A percentile compares a stretch with the other conserved stretches of the same genome.
phyloP scores from a whole-genome alignment of 768 basidiomycete species.

The Filobasidium wieringae region DNA sequence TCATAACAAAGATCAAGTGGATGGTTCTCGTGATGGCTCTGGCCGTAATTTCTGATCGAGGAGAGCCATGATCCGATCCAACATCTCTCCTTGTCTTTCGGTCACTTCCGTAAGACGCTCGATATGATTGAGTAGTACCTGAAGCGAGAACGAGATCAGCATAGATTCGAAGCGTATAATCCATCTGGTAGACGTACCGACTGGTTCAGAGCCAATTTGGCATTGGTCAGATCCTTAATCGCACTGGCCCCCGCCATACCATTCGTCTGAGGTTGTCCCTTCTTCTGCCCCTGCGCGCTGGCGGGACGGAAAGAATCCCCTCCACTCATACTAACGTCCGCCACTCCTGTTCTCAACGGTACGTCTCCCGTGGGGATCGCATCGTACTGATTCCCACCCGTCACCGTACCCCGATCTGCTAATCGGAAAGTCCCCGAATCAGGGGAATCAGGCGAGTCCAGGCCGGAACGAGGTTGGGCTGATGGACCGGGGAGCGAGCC shows the following conservation, averaged over 20 bases:
- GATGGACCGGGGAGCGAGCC: neutral
- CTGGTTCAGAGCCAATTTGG: constrained; percentile 34
- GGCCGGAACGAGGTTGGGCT: neutral
- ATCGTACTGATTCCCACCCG: constrained; percentile 7
- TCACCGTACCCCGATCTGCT: constrained; percentile 2
- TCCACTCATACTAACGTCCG: neutral
- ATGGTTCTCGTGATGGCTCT: too few relatives aligned
- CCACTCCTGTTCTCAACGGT: neutral
- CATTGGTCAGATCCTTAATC: constrained; percentile 30
- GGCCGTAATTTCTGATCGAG: constrained; percentile 13
- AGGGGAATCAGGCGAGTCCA: neutral
- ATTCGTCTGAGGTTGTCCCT: constrained; percentile 12
- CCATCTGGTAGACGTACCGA: constrained; percentile 18
- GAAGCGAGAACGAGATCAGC: neutral
- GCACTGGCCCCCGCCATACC: neutral
- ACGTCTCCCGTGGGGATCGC: neutral
- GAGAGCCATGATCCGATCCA: constrained; percentile 22
- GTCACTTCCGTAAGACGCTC: constrained; percentile 30
- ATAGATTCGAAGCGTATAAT: neutral
- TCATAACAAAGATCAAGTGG: too few relatives aligned
- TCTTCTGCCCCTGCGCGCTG: constrained; percentile 19
- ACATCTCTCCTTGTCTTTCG: constrained; percentile 33
- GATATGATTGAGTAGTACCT: constrained; percentile 31
- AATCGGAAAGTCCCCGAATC: neutral
- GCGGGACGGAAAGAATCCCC: constrained; percentile 8